These are phyloP conservation scores for Xylaria sp. DNA, from an alignment of 2,329 filamentous ascomycete genomes.

Conservation along the genomic window DNA sequence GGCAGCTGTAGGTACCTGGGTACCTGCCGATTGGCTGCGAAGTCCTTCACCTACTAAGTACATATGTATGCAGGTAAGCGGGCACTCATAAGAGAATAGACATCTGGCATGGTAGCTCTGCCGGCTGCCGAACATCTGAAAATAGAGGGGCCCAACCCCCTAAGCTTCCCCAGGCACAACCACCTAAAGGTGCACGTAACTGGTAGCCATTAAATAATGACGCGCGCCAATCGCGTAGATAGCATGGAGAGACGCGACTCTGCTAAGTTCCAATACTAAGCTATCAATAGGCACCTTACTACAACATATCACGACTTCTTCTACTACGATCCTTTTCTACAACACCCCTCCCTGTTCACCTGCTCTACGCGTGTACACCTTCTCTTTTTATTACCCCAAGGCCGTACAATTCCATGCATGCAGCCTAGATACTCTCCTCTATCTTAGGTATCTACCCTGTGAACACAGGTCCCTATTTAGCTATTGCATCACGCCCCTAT, in stretches of 20 bases:
- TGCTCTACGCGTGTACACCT: neutral
- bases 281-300: no score
- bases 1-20: neutral
- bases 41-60: no score
- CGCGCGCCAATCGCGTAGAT: slow-evolving; percentile 18
- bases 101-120: no score
- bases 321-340: no score
- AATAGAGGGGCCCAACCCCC: neutral
- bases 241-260: slow-evolving; percentile 1
- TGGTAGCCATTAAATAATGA: neutral
- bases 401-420: no score
- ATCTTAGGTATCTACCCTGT: neutral
- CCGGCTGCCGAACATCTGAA: no score
- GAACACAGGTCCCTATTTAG: neutral
- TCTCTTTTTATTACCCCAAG: neutral
- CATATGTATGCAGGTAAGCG: no score
- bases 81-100: no score
- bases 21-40: neutral
- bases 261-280: no score
- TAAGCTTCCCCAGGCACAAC: neutral
- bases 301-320: no score
- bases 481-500: neutral
- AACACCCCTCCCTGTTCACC: neutral
- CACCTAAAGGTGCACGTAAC: neutral
- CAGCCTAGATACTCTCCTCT: neutral